These are phyloP conservation scores for Peterozyma toletana DNA, from an alignment of 805 yeast genomes.

Conservation along the genomic window DNA sequence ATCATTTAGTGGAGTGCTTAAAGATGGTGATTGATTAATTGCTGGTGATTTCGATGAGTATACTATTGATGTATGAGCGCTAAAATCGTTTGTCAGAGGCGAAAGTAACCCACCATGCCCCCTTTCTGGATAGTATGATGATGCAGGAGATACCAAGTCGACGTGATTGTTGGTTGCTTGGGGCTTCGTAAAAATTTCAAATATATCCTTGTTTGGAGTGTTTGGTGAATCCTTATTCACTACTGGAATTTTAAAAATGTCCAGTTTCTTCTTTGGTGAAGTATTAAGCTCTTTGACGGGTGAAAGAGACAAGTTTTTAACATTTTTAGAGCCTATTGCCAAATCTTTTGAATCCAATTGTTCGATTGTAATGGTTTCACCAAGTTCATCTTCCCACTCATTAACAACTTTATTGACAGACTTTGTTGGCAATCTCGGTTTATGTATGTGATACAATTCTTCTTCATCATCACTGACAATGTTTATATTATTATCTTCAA, in stretches of 20 bases:
- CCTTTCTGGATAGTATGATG: constrained; percentile 2
- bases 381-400: background rate
- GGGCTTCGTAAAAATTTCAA: constrained; percentile 6
- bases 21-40: too few relatives aligned
- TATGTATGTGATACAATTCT: constrained; percentile 2
- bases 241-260: too few relatives aligned
- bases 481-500: background rate
- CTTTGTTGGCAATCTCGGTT: background rate
- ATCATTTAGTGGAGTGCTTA: too few relatives aligned
- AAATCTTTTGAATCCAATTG: background rate
- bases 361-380: background rate
- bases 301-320: background rate
- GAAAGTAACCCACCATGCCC: background rate
- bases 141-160: constrained; percentile 1
- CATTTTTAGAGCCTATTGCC: background rate
- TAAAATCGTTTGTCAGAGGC: constrained; percentile 1
- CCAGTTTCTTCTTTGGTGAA: background rate
- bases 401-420: background rate
- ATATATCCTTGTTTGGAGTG: constrained; percentile 7
- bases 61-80: constrained; percentile 2
- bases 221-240: constrained; percentile 4
- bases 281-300: constrained; percentile 1
- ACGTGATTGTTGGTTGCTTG: background rate
- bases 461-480: constrained; percentile 1
- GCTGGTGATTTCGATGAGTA: background rate